A percentile compares a stretch with the other conserved stretches of the same genome.
phyloP scores from a whole-genome alignment of 306 rosid species.

The Sphenostylis stenocarpa region DNA sequence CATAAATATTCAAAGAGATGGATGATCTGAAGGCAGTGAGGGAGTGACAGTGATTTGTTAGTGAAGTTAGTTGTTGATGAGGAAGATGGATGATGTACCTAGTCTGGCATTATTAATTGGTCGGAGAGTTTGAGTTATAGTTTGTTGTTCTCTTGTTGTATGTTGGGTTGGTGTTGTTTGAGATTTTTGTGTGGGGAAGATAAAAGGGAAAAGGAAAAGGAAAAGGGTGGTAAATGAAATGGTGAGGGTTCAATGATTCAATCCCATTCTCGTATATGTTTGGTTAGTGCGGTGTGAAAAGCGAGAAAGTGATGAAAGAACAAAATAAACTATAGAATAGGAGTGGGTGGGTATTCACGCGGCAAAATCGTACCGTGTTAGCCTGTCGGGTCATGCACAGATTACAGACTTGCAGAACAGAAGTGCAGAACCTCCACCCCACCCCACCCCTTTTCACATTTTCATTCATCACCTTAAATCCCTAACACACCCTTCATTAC shows the following conservation, averaged over 20 bases:
- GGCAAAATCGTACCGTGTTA: conserved; percentile 43
- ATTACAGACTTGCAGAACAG: conserved; percentile 43
- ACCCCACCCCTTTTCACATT: neutral
- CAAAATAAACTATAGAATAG: conserved; percentile 11
- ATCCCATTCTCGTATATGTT: conserved; percentile 27
- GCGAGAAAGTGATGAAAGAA: conserved; percentile 35
- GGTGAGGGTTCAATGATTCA: neutral
- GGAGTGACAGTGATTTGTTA: neutral
- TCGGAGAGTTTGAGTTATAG: conserved; percentile 22
- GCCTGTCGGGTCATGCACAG: conserved; percentile 33
- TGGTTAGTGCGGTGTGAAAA: conserved; percentile 39
- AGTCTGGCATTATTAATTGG: conserved; percentile 16
- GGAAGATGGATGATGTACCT: neutral
- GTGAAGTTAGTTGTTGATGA: neutral
- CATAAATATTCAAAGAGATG: neutral
- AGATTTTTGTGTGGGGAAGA: neutral
- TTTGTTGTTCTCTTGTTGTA: neutral
- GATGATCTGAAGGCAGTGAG: neutral
- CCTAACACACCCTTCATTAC: neutral
- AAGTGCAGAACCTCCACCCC: conserved; percentile 23
- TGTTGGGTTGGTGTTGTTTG: conserved; percentile 25
- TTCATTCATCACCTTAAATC: neutral
- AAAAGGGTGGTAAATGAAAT: neutral
- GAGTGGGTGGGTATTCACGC: conserved; percentile 42
- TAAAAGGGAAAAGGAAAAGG: neutral